phyloP scores from a whole-genome alignment of 371 early-diverging fungal genomes.

The Conidiobolus incongruus region DNA sequence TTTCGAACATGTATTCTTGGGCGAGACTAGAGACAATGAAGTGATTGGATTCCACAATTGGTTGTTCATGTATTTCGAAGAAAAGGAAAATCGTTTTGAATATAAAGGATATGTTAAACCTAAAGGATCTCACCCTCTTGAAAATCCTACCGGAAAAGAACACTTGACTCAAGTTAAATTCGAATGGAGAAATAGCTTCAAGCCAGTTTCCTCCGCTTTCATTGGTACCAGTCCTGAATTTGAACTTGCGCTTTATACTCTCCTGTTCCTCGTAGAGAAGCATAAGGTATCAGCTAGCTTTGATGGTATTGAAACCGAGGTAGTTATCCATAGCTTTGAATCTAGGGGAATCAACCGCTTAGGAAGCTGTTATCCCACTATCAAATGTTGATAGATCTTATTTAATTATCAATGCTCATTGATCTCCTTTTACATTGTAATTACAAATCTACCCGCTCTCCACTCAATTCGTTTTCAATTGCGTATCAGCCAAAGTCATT shows the following conservation, averaged over 20 bases:
- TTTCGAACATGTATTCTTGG: conserved; percentile 25
- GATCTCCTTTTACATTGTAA: too few species aligned
- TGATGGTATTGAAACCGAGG: conserved; percentile 3
- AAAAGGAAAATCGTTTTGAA: conserved; percentile 12
- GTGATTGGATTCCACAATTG: conserved; percentile 29
- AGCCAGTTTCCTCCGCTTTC: conserved; percentile 16
- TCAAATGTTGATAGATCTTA: background rate
- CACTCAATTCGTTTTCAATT: too few species aligned
- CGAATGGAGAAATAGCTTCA: conserved; percentile 13
- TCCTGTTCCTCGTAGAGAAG: conserved; percentile 5
- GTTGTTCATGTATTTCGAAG: conserved; percentile 17
- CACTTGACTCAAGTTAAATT: conserved; percentile 11
- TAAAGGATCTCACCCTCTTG: conserved; percentile 2
- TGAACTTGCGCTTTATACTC: conserved; percentile 23
- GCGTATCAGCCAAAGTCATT: too few species aligned
- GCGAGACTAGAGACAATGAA: conserved; percentile 14
- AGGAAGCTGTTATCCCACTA: conserved; percentile 3
- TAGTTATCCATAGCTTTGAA: conserved; percentile 1
- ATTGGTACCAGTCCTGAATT: conserved; percentile 25
- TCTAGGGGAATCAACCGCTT: background rate
- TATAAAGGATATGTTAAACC: conserved; percentile 20
- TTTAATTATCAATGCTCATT: background rate
- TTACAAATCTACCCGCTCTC: too few species aligned
- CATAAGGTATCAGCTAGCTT: background rate
- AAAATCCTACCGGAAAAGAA: conserved; percentile 6